Base-by-base conservation (phyloP, 2,329 filamentous ascomycete species). In the Aureobasidium sp. region DNA sequence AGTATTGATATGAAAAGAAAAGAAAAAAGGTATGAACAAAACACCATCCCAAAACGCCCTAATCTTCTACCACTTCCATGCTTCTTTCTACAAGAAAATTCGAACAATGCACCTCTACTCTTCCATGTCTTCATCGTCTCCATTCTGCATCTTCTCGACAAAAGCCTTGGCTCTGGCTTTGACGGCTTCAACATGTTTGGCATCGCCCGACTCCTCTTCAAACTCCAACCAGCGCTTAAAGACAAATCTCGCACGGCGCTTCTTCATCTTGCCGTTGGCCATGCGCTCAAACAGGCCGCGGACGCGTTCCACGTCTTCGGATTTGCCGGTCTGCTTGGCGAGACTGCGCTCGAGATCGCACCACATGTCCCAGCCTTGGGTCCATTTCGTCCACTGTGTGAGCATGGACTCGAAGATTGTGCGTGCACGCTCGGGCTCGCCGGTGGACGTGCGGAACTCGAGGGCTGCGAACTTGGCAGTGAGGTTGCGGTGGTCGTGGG, bases 391-490 rank as follows among this genome's bases (percentile, higher is more conserved):
- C 79, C 88, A 96, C 5, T 88, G 87, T 39, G 85, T 84, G 8
- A 99, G 81, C 9, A 99, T 81, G 42, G 88, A 89, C 75, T 97
- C 93, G 69, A 97, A 97, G 71, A 97, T 87, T 29, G 95, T 99
- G 20, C 95, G 88, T 11, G 94, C 94, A 63, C 90, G 89, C 77
- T 99, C 95, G 2, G 91, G 80, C 69, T 95, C 90, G 61, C 92
- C 92, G 69, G 88, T 85, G 11, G 31, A 9, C 8, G 85, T 75
- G 66, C 87, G 88, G 82, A 96, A 99, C 75, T 99, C 94, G 25
- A 99, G 84, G 20, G 90, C 88, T 0, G 89, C 94, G 72, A 99
- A 97, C 68, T 93, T 92, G 69, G 88, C 85, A 62, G 93, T 91
- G 0, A 96, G 82, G 64, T 86, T 84, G 42, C 90, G 82, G 74